phyloP scores from a whole-genome alignment of 1,284 basidiomycete genomes.

The Testicularia cyperi region DNA sequence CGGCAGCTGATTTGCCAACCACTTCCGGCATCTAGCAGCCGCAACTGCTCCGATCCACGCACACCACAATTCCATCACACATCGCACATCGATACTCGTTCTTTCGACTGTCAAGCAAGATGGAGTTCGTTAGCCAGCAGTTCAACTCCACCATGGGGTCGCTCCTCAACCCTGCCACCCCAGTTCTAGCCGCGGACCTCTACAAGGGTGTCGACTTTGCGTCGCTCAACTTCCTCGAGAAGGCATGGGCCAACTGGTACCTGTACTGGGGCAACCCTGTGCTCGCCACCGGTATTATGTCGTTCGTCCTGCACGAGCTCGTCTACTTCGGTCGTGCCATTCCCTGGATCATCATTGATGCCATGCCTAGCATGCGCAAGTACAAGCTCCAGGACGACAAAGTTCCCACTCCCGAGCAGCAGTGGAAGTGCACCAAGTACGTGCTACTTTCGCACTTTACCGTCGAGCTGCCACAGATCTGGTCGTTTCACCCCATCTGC shows the following conservation, averaged over 20 bases:
- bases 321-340: constrained; percentile 95
- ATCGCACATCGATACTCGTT: too few relatives aligned
- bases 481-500: constrained; percentile 92
- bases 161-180: constrained; percentile 32
- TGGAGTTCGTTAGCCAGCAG: constrained; percentile 38
- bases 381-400: constrained; percentile 90
- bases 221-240: constrained; percentile 48
- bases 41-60: too few relatives aligned
- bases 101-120: too few relatives aligned
- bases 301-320: constrained; percentile 88
- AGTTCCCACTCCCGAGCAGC: constrained; percentile 75
- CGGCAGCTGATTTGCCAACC: too few relatives aligned
- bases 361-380: constrained; percentile 85
- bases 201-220: constrained; percentile 47
- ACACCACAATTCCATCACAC: too few relatives aligned
- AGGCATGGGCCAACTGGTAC: constrained; percentile 62
- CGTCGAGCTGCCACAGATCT: constrained; percentile 92
- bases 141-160: constrained; percentile 39
- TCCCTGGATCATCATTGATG: constrained; percentile 94
- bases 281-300: constrained; percentile 90
- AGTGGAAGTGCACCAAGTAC: constrained; percentile 94
- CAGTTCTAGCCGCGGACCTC: constrained; percentile 60
- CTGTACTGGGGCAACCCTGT: constrained; percentile 72
- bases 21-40: too few relatives aligned
- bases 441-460: constrained; percentile 95